These are phyloP conservation scores for Voacanga thouarsii DNA, from an alignment of 257 asterid species.

Conservation along the genomic window DNA sequence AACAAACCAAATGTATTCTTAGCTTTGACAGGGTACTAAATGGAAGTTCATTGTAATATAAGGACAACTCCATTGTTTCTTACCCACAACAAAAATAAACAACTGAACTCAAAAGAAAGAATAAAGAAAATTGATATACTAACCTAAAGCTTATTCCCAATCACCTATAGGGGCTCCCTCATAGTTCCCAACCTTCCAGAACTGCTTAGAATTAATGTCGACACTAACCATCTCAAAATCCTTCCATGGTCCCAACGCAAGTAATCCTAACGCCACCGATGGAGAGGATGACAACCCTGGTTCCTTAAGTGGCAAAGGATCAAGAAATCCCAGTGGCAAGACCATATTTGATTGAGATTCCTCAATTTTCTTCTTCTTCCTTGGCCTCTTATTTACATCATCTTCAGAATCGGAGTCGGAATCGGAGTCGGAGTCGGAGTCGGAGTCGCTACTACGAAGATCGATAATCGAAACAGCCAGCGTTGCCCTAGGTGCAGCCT, in stretches of 20 bases:
- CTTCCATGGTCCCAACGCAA: constrained; percentile 11
- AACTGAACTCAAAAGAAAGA: neutral
- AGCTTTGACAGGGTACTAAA: neutral
- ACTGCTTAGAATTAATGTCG: constrained; percentile 35
- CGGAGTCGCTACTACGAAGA: constrained; percentile 19
- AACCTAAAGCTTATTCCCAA: constrained; percentile 7
- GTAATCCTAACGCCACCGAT: neutral
- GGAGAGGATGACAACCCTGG: neutral
- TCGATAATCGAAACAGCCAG: neutral
- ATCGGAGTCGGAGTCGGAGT: too few relatives aligned
- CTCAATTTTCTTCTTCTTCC: constrained; percentile 35
- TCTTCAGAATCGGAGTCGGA: constrained; percentile 5
- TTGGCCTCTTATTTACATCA: neutral
- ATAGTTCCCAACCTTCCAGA: constrained; percentile 82
- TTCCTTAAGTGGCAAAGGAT: constrained; percentile 40
- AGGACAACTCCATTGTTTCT: neutral
- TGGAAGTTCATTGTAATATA: neutral
- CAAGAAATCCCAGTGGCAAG: constrained; percentile 67
- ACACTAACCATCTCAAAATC: neutral
- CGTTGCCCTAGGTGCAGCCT: neutral
- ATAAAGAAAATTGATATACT: neutral
- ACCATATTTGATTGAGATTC: constrained; percentile 10
- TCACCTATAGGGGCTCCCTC: constrained; percentile 28
- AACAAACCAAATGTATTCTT: neutral
- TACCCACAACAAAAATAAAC: neutral